Evolutionary conservation across 202 grass and related monocot species (phyloP), one percentile per base, ranked within the genome.

Genomic region (Bolboschoenoplectus hybrid): DNA sequence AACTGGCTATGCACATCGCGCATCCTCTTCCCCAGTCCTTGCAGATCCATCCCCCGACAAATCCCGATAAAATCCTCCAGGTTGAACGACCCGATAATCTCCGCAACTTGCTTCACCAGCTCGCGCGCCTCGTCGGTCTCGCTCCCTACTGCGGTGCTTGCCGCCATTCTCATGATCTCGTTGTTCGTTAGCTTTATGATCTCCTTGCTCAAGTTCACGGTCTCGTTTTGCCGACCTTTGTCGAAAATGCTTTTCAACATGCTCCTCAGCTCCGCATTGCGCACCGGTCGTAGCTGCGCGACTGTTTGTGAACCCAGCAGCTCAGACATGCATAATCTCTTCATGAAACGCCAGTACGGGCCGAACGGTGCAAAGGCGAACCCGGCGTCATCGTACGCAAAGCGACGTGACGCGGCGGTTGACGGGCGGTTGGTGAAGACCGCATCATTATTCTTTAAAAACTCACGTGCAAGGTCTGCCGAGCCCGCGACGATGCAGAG

Each of bases 291-390:
- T 9, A 92, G 89, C 64, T 85, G 85, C 5, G 90, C 89, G 1
- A 93, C 86, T 41, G 89, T 95, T 50, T 91, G 89, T 5, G 91
- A 82, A 12, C 91, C 93, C 0, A 95, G 93, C 32, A 95, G 89
- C 83, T 95, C 93, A 0, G 89, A 89, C 89, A 95, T 88, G 87
- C 93, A 95, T 7, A 95, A 84, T 7, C 93, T 85, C 82, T 92
- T 92, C 66, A 95, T 65, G 90, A 95, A 92, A 75, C 93, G 89
- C 90, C 90, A 92, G 82, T 95, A 86, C 14, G 79, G 85, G 60
- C 90, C 71, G 47, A 92, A 91, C 26, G 93, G 89, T 6, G 93
- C 93, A 86, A 94, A 94, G 73, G 90, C 93, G 36, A 94, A 94
- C 38, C 90, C 93, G 5, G 85, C 56, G 1, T 86, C 69, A 17